Base-by-base conservation (phyloP, 148 eudicot genomes). In the Vaccinium darrowii region DNA sequence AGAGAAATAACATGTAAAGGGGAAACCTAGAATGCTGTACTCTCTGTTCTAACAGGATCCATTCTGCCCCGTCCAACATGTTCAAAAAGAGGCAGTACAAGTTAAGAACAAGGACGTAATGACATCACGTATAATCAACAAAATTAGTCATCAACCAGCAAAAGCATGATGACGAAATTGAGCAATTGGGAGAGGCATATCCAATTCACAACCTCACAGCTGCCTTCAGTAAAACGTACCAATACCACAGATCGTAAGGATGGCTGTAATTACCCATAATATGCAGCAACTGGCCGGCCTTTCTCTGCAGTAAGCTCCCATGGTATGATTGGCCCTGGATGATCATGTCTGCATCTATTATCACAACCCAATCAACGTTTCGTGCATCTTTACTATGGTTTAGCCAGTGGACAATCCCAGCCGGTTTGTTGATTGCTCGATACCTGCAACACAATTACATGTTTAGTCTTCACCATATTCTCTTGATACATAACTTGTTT, bases 401-500 rank as follows among this genome's bases (percentile, higher is more conserved):
- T 60, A 97, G 96, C 99, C 98, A 97, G 90, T 95, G 98, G 13
- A 93, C 87, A 39, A 96, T 89, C 82, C 98, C 99, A 57, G 92
- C 99, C 30, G 98, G 99, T 87, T 97, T 97, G 89, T 97, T 97
- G 76, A 95, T 95, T 50, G 99, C 98, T 11, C 98, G 98, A 89
- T 97, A 97, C 99, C 99, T 96, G 89, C 63, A 87, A n/a, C 25
- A 43, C 27, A 85, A 25, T 56, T n/a, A 43, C 36, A 5, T 18
- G 56, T 81, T 81, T 30, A 69, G 5, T 30, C 74, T 69, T 27
- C 12, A 27, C 36, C 8, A 56, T 56, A 51, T 15, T 56, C 18
- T 56, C 58, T 56, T 3, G 58, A 56, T 56, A 56, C 58, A 10
- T 8, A 51, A 51, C 8, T 10, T 51, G 1, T 51, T 51, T 6